A percentile compares a stretch with the other conserved stretches of the same genome.
Conservation (phyloP, 306 rosid genomes). For the Rosa multiflora region DNA sequence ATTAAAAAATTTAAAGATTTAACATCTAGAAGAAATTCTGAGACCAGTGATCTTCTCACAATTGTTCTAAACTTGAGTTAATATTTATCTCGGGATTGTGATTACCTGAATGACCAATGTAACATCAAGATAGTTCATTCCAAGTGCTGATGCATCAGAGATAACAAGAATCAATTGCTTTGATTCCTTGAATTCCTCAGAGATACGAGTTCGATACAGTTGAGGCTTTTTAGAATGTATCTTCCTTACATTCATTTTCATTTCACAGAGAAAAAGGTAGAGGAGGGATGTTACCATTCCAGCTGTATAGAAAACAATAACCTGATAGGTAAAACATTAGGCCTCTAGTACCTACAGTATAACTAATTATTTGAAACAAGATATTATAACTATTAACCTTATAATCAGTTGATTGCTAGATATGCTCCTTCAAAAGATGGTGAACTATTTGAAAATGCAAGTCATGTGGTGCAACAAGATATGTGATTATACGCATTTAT, state of each 20-base stretch:
- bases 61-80: background rate
- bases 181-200: conserved; percentile 84
- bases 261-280: conserved; percentile 65
- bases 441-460: conserved; percentile 69
- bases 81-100: no score
- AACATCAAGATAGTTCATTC: no score
- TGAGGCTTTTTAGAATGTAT: conserved; percentile 92
- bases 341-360: conserved; percentile 13
- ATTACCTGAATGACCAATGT: no score
- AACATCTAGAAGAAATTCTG: background rate
- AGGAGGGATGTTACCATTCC: conserved; percentile 84
- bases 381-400: conserved; percentile 50
- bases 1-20: background rate
- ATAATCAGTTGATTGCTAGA: conserved; percentile 63
- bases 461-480: conserved; percentile 69
- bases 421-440: conserved; percentile 76
- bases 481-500: no score
- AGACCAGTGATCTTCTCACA: background rate
- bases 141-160: conserved; percentile 88
- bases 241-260: conserved; percentile 93
- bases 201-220: conserved; percentile 71
- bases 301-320: conserved; percentile 79
- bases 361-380: conserved; percentile 21
- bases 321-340: conserved; percentile 50
- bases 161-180: conserved; percentile 74